Evolutionary conservation across 2,329 filamentous ascomycete genomes (phyloP).

Genomic region (Penicillium psychrosexuale): DNA sequence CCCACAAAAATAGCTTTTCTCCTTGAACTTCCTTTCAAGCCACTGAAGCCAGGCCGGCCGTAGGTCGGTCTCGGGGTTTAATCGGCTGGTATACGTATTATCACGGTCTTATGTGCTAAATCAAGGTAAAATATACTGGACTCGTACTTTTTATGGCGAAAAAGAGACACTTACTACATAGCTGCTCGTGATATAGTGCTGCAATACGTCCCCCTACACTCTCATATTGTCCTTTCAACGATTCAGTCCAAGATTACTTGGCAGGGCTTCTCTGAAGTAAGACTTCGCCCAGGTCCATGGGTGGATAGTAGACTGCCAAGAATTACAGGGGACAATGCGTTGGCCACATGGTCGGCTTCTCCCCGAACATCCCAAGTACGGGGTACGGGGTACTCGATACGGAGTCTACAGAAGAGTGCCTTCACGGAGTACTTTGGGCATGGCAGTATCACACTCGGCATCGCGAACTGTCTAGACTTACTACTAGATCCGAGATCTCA

Average conservation of each 20-base stretch:
- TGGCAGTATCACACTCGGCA: no score
- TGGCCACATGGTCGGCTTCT: not conserved
- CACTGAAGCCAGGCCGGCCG: not conserved
- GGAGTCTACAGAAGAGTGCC: not conserved
- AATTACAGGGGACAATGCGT: not conserved
- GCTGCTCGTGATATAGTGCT: not conserved
- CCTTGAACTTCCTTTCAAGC: not conserved
- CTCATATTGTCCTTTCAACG: conserved; percentile 2
- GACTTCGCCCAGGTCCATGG: not conserved
- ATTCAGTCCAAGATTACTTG: conserved; percentile 15
- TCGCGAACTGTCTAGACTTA: not conserved
- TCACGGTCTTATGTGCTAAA: not conserved
- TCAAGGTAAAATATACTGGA: not conserved
- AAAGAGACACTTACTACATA: no score
- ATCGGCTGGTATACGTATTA: not conserved
- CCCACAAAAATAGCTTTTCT: not conserved
- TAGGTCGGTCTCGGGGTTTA: not conserved
- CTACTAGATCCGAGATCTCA: conserved; percentile 1
- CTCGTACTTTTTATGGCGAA: not conserved
- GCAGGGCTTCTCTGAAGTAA: conserved; percentile 7
- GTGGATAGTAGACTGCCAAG: not conserved
- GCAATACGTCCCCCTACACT: not conserved
- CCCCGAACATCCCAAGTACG: not conserved
- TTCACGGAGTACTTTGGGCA: no score
- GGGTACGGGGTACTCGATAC: not conserved